A percentile compares a stretch with the other conserved stretches of the same genome.
Evolutionary conservation across 768 basidiomycete genomes (phyloP).

Genomic region (Auricularia sp.): DNA sequence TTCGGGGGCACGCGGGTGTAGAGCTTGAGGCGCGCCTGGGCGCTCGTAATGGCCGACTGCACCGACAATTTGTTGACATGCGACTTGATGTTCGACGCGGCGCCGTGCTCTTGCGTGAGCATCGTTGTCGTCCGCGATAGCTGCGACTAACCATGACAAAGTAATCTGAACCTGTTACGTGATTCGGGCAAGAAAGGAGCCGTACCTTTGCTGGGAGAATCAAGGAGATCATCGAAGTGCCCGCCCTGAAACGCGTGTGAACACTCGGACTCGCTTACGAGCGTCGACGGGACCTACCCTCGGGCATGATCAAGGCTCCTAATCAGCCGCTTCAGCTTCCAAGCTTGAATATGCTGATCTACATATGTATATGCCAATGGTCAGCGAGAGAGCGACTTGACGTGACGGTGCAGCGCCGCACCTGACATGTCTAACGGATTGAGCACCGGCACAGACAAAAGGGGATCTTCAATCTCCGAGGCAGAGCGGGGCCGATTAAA

Average conservation of each 20-base stretch:
- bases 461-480: too few relatives aligned
- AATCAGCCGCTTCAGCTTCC: slow-evolving; percentile 99
- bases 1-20: slow-evolving; percentile 96
- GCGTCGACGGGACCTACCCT: slow-evolving; percentile 40
- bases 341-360: slow-evolving; percentile 94
- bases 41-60: slow-evolving; percentile 94
- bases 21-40: slow-evolving; percentile 93
- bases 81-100: slow-evolving; percentile 98
- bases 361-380: slow-evolving; percentile 17
- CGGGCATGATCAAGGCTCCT: slow-evolving; percentile 92
- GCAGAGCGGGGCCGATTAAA: too few relatives aligned
- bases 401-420: too few relatives aligned
- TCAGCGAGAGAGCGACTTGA: too few relatives aligned
- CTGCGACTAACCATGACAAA: slow-evolving; percentile 41
- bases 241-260: slow-evolving; percentile 43
- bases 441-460: too few relatives aligned
- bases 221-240: slow-evolving; percentile 98
- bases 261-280: too few relatives aligned
- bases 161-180: background rate
- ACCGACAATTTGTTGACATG: slow-evolving; percentile 97
- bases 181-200: background rate
- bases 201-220: slow-evolving; percentile 89
- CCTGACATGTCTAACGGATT: too few relatives aligned
- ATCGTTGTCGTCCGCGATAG: slow-evolving; percentile 89
- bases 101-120: slow-evolving; percentile 97